A percentile compares a stretch with the other conserved stretches of the same genome.
Evolutionary conservation across 2,329 filamentous ascomycete genomes (phyloP).

Genomic region (Penicillium sumatraense): DNA sequence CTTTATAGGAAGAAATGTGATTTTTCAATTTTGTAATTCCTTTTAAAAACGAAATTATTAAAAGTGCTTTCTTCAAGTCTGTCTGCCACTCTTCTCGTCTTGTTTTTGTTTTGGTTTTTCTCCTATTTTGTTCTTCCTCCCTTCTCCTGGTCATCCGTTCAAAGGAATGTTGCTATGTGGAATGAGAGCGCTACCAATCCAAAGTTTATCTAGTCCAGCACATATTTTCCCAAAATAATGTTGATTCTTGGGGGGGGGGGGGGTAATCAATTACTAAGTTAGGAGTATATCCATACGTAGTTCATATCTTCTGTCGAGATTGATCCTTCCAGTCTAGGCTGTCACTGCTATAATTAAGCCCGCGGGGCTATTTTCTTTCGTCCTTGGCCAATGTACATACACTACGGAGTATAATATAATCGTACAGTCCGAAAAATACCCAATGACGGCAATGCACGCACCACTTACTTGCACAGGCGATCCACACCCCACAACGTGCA

Average conservation of each 20-base stretch:
- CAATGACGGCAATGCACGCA: conserved; percentile 21
- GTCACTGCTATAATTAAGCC: background rate
- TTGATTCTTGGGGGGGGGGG: no score
- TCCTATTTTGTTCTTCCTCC: background rate
- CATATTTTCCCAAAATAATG: background rate
- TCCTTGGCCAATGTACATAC: background rate
- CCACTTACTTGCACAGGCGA: conserved; percentile 19
- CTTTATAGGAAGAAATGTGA: no score
- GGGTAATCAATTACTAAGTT: no score
- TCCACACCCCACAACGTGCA: conserved; percentile 31
- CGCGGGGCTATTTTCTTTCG: background rate
- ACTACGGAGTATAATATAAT: no score
- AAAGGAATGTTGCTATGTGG: background rate
- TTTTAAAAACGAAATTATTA: no score
- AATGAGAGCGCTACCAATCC: background rate
- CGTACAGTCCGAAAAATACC: conserved; percentile 6
- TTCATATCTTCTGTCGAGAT: background rate
- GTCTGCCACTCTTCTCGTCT: background rate
- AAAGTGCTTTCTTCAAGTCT: background rate
- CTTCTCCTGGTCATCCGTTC: background rate
- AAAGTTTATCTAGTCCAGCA: background rate
- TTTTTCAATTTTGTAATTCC: no score
- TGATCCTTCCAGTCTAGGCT: background rate
- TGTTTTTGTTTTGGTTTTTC: no score
- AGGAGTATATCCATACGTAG: no score